Base-by-base conservation (phyloP, 805 yeast species). In the Tetrapisispora arboricola region DNA sequence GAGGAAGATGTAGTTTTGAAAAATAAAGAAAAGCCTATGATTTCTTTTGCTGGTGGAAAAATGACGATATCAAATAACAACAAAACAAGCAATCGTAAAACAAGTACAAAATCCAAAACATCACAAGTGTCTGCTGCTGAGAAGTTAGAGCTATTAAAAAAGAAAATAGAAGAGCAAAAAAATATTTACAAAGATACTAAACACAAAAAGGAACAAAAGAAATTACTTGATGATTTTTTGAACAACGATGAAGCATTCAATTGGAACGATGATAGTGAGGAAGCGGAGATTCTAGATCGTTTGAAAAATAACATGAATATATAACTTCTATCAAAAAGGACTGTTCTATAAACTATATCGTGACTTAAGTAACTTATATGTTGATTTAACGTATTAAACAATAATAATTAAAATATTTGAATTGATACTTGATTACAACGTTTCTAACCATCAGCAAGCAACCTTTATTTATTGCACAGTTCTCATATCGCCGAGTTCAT, bases 231-330 rank as follows among this genome's bases (percentile, higher is more conserved):
- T 25, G 54, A 49, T 33, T 59, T 60, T 42, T 45, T 59, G 27
- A 57, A 51, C 32, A 53, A 49, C 28, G 58, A 54, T 27, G 50
- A 42, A 4, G 39, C 38, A 16, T 44, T 55, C 36, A 46, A 53
- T 15, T 58, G 63, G 63, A 53, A 46, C 11, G 60, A 53, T n/a
- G 62, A 58, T 21, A 53, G 48, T 9, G 60, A 57, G 28, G 59
- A 54, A 32, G 50, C 47, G n/a, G 50, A 49, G 30, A 43, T 54
- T 13, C 32, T 52, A 25, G 47, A 50, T 16, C 49, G 47, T 36
- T 32, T 55, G 32, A 46, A 44, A 30, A 47, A 36, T 21, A 45
- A 44, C 24, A 42, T 49, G 35, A 42, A 46, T 18, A 29, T 36
- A 28, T 28, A 28, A 20, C 5, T 6, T 3, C 11, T 12, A n/a